These are phyloP conservation scores for Panaeolus papilionaceus DNA, from an alignment of 768 basidiomycete species.

Conservation along the genomic window DNA sequence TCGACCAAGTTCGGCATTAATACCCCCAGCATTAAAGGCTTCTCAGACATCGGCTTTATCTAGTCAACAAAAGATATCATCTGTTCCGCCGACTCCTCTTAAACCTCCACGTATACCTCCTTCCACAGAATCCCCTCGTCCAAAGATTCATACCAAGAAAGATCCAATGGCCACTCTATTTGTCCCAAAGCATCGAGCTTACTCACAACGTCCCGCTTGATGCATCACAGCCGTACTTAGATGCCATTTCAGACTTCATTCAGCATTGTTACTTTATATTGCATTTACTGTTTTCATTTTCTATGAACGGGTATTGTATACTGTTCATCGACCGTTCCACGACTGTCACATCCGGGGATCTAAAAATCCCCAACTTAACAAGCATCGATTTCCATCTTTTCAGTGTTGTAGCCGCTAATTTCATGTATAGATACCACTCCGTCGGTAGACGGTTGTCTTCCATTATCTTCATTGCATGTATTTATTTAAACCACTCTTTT, in stretches of 20 bases:
- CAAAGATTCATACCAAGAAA: constrained; percentile 46
- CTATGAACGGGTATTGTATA: background rate
- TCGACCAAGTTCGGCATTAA: constrained; percentile 3
- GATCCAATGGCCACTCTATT: constrained; percentile 70
- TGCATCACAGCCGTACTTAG: background rate
- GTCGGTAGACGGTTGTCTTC: constrained; percentile 14
- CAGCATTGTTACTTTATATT: background rate
- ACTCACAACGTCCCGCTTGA: constrained; percentile 57
- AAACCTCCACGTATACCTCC: constrained; percentile 16
- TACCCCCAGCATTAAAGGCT: constrained; percentile 1
- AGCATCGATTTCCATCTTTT: constrained; percentile 22
- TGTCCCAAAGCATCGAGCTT: constrained; percentile 76
- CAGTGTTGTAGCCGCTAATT: constrained; percentile 26
- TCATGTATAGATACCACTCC: constrained; percentile 24
- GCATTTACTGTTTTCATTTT: background rate
- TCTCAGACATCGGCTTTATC: constrained; percentile 14
- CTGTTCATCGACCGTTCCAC: background rate
- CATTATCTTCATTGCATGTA: constrained; percentile 8
- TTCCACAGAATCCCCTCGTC: constrained; percentile 21
- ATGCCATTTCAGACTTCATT: background rate
- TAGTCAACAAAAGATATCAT: background rate
- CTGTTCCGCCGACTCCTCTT: constrained; percentile 14
- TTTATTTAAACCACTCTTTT: constrained; percentile 2
- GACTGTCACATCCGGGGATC: constrained; percentile 5
- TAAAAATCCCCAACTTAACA: constrained; percentile 2